Evolutionary conservation across 2,329 filamentous ascomycete species (phyloP).

Genomic region (Ophiostoma perfectum): DNA sequence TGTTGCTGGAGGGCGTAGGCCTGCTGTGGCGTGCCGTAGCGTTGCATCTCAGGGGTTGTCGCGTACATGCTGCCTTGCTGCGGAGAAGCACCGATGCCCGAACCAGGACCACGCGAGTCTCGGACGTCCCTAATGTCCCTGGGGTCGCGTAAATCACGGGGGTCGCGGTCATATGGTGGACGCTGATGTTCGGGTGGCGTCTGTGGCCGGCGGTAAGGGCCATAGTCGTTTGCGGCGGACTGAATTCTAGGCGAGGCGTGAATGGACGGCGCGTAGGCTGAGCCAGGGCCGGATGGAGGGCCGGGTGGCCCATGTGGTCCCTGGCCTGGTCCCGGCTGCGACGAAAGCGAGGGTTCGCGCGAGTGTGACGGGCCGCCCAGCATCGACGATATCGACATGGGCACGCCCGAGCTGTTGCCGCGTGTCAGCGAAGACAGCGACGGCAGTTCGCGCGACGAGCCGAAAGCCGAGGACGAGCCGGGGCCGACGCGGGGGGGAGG

Average conservation of each 20-base stretch:
- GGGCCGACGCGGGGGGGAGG: conserved; percentile 45
- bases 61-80: conserved; percentile 40
- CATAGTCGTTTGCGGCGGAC: conserved; percentile 53
- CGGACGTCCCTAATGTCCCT: conserved; percentile 40
- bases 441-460: conserved; percentile 48
- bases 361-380: conserved; percentile 45
- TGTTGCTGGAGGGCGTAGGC: conserved; percentile 42
- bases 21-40: conserved; percentile 54
- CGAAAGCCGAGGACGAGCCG: conserved; percentile 38
- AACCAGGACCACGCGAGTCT: conserved; percentile 42
- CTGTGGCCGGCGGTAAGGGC: conserved; percentile 60
- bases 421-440: conserved; percentile 47
- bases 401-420: conserved; percentile 45
- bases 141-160: conserved; percentile 20
- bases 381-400: conserved; percentile 60
- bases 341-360: conserved; percentile 34
- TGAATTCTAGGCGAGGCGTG: conserved; percentile 55
- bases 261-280: conserved; percentile 44
- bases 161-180: conserved; percentile 44
- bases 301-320: conserved; percentile 27
- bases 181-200: conserved; percentile 62
- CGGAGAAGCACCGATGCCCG: conserved; percentile 34
- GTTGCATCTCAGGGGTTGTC: conserved; percentile 50
- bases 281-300: conserved; percentile 34
- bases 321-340: conserved; percentile 36